These are phyloP conservation scores for Penicillium sp. DNA, from an alignment of 2,329 filamentous ascomycete genomes.

Conservation along the genomic window DNA sequence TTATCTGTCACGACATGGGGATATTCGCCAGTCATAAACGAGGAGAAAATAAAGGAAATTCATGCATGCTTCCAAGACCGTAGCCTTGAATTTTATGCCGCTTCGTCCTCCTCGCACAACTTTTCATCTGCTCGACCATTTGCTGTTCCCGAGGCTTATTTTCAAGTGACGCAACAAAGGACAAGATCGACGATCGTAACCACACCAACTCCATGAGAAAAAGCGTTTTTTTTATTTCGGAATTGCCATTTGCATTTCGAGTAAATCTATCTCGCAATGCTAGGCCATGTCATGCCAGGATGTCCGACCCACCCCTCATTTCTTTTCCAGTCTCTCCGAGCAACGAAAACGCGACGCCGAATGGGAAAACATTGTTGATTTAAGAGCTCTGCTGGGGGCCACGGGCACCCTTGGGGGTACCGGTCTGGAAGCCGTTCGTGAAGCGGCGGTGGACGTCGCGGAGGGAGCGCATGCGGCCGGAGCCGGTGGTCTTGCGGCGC, in stretches of 20 bases:
- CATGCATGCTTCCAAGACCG: slow-evolving; percentile 40
- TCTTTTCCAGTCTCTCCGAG: slow-evolving; percentile 45
- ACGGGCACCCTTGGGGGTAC: slow-evolving; percentile 81
- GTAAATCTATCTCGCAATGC: slow-evolving; percentile 42
- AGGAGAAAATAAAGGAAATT: slow-evolving; percentile 45
- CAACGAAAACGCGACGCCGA: slow-evolving; percentile 47
- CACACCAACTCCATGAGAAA: slow-evolving; percentile 47
- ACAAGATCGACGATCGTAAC: slow-evolving; percentile 38
- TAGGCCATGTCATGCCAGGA: slow-evolving; percentile 48
- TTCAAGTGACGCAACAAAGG: slow-evolving; percentile 38
- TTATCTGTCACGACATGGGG: slow-evolving; percentile 45
- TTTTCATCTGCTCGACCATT: slow-evolving; percentile 23
- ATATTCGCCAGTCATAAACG: slow-evolving; percentile 48
- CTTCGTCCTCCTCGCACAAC: slow-evolving; percentile 27
- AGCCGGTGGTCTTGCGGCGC: slow-evolving; percentile 99
- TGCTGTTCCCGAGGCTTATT: slow-evolving; percentile 16
- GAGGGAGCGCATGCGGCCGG: slow-evolving; percentile 93
- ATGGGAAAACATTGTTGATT: slow-evolving; percentile 38
- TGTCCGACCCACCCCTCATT: slow-evolving; percentile 34
- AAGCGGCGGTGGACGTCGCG: slow-evolving; percentile 91
- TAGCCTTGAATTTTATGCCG: slow-evolving; percentile 39
- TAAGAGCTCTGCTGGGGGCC: slow-evolving; percentile 62
- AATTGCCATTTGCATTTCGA: slow-evolving; percentile 44
- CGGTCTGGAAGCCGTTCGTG: slow-evolving; percentile 97
- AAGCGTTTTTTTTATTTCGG: slow-evolving; percentile 38